Percentiles rank a stretch among this genome's conserved stretches.
Evolutionary conservation across 148 eudicot genomes (phyloP).

Genomic region (Cornus controversa): DNA sequence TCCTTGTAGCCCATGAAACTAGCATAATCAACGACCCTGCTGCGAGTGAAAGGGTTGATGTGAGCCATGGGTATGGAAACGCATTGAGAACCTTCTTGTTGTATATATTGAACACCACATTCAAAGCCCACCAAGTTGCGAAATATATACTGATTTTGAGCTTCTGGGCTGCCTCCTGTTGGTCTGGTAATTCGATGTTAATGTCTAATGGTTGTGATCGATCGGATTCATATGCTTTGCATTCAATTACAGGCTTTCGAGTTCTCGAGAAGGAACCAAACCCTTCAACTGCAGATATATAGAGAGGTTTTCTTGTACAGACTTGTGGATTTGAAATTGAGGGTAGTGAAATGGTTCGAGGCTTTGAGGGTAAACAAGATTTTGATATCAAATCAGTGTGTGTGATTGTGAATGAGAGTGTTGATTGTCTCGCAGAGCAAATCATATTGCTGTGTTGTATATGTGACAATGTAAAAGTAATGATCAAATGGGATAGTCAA

Average conservation of each 20-base stretch:
- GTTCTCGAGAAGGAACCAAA: neutral
- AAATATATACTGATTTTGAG: constrained; percentile 55
- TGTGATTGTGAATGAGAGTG: neutral
- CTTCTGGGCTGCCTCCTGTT: constrained; percentile 43
- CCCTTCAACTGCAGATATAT: constrained; percentile 4
- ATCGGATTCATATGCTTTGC: constrained; percentile 58
- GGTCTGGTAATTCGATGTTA: constrained; percentile 36
- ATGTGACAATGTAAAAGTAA: neutral
- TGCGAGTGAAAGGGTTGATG: constrained; percentile 71
- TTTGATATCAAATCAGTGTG: neutral
- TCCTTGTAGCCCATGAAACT: constrained; percentile 55
- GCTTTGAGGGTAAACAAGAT: neutral
- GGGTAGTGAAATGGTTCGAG: constrained; percentile 5
- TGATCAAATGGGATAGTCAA: neutral
- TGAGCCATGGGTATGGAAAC: constrained; percentile 72
- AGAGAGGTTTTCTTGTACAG: constrained; percentile 4
- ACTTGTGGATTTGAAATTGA: neutral
- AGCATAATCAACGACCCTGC: constrained; percentile 68
- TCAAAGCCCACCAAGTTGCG: constrained; percentile 74
- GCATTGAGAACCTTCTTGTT: constrained; percentile 78
- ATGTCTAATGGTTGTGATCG: constrained; percentile 34
- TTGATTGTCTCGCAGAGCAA: constrained; percentile 13
- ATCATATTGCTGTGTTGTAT: constrained; percentile 6
- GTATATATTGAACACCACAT: constrained; percentile 68
- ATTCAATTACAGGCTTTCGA: constrained; percentile 16